Evolutionary conservation across 805 yeast genomes (phyloP), one percentile per base, ranked within the genome.

Genomic region (Barnettozyma vustinii): DNA sequence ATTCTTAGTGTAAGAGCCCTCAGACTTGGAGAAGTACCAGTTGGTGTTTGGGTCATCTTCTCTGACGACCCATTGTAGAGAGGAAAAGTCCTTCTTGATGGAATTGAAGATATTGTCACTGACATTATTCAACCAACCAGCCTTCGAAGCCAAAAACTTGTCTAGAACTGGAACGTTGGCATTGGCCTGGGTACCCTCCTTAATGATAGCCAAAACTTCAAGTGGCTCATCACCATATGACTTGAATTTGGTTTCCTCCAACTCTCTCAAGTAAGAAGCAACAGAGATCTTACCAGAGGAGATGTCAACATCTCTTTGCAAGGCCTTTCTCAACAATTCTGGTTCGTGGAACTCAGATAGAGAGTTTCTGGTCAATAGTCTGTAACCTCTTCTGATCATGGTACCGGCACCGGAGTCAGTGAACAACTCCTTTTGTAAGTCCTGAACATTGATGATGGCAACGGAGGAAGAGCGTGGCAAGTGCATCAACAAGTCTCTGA

Each of bases 341-440:
- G 88, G 79, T 51, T 83, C 80, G 26, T 68, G 59, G 65, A 91
- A 86, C 53, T 87, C 92, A 36, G 73, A 69, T 47, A 90, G 71
- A 20, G 85, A 78, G 60, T 80, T 77, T 65, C 89, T 81, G 61
- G 81, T 83, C 50, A 84, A 67, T 56, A 94, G 76, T 71, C 88
- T 89, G 73, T 92, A 88, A 54, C 99, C 99, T 69, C 99, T 83
- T 78, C 99, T 86, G 61, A 94, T 90, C 73, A 94, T 77, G 42
- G 99, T 94, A 64, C 99, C 99, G 27, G 99, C 99, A 69, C 99
- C 99, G 16, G 96, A 86, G 68, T 94, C 99, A 37, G 99, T 94
- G 72, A 94, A 94, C 63, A 94, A 79, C 70, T 94, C 99, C 67
- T 92, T 94, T 72, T 94, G 98, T 62, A 94, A 77, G 66, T 94